Evolutionary conservation across 2,329 filamentous ascomycete species (phyloP).

Genomic region (Sporothrix inflata): DNA sequence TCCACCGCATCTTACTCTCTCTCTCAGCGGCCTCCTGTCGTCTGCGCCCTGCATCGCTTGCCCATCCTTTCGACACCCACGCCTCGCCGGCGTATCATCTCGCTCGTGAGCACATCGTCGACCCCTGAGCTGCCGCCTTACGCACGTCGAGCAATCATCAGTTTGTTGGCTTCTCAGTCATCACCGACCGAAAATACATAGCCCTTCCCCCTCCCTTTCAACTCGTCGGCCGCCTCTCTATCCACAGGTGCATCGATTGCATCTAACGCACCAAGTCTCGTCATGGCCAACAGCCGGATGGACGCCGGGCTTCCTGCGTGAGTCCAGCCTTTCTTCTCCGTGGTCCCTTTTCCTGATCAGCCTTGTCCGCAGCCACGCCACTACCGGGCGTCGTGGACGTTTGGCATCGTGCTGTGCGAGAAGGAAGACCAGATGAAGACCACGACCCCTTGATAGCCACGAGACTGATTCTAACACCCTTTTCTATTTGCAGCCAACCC

Average conservation of each 20-base stretch:
- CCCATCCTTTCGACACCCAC: slow-evolving; percentile 15
- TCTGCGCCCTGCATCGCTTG: slow-evolving; percentile 20
- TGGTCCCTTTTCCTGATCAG: slow-evolving; percentile 3
- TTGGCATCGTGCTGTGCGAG: neutral
- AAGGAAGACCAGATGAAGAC: neutral
- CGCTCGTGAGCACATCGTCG: neutral
- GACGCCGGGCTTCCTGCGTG: slow-evolving; percentile 67
- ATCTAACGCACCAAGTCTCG: slow-evolving; percentile 6
- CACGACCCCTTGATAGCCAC: neutral
- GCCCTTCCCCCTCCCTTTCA: neutral
- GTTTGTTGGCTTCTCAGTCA: neutral
- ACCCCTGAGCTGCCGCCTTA: neutral
- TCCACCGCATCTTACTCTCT: slow-evolving; percentile 26
- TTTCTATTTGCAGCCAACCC: slow-evolving; percentile 60
- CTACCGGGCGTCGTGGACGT: neutral
- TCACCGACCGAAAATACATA: slow-evolving; percentile 5
- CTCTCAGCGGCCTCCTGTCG: slow-evolving; percentile 21
- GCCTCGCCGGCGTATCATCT: slow-evolving; percentile 16
- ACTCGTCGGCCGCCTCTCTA: neutral
- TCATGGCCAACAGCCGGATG: slow-evolving; percentile 32
- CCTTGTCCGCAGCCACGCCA: slow-evolving; percentile 17
- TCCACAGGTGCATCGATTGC: slow-evolving; percentile 15
- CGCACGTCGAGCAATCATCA: neutral
- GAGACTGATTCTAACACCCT: slow-evolving; percentile 24
- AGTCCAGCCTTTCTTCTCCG: slow-evolving; percentile 42